phyloP scores from a whole-genome alignment of 139 green algal species.

The Chlamydomonas sp. region DNA sequence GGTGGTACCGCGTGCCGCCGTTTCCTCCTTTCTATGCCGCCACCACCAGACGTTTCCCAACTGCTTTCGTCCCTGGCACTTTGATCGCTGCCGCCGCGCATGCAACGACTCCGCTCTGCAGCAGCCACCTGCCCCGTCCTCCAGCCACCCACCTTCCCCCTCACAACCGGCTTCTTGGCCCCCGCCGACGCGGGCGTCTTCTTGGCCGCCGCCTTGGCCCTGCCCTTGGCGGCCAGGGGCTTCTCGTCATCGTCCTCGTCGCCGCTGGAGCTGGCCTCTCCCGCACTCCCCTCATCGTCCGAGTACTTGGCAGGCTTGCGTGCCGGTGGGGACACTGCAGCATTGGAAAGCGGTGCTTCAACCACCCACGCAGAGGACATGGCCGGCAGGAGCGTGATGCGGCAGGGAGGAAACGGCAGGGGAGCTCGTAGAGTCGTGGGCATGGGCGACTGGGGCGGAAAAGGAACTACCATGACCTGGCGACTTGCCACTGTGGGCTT shows the following conservation, averaged over 20 bases:
- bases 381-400: too few relatives aligned
- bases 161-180: neutral
- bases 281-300: constrained; percentile 13
- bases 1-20: neutral
- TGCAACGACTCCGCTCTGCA: too few relatives aligned
- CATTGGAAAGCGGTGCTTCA: neutral
- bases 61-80: too few relatives aligned
- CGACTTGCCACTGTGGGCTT: too few relatives aligned
- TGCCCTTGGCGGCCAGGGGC: constrained; percentile 1
- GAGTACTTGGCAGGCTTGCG: neutral
- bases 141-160: neutral
- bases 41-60: too few relatives aligned
- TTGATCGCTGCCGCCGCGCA: too few relatives aligned
- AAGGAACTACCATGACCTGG: too few relatives aligned
- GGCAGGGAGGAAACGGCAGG: too few relatives aligned
- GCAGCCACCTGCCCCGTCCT: too few relatives aligned
- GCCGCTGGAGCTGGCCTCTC: neutral
- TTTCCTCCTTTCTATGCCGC: neutral
- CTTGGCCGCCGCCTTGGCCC: constrained; percentile 3
- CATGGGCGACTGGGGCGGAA: too few relatives aligned
- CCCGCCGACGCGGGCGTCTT: neutral
- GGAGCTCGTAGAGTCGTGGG: too few relatives aligned
- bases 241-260: constrained; percentile 20
- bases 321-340: constrained; percentile 11
- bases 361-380: neutral